These are phyloP conservation scores for Mollisia scopiformis DNA, from an alignment of 2,329 filamentous ascomycete genomes.

Conservation along the genomic window DNA sequence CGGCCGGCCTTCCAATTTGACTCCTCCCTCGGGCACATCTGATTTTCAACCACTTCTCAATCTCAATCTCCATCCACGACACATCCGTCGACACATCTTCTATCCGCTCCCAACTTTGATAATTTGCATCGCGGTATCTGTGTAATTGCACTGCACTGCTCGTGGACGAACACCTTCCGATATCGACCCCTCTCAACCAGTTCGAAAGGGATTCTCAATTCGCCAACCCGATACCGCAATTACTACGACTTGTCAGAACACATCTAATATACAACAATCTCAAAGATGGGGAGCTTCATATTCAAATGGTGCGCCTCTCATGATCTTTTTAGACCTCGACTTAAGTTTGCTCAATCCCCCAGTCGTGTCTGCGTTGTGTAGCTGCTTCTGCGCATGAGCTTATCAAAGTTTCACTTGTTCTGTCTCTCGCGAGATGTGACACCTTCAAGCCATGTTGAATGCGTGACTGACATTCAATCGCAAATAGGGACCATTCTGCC, in stretches of 20 bases:
- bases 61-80: neutral
- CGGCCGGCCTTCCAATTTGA: neutral
- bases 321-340: too few relatives aligned
- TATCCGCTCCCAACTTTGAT: neutral
- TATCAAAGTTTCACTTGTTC: neutral
- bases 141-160: conserved; percentile 1
- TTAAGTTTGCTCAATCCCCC: neutral
- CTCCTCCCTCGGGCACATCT: neutral
- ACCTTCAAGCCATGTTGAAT: neutral
- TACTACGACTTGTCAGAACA: neutral
- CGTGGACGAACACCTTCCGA: conserved; percentile 3
- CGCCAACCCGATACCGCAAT: neutral
- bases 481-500: conserved; percentile 75
- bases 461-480: conserved; percentile 17
- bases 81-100: neutral
- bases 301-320: conserved; percentile 38
- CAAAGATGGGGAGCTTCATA: conserved; percentile 40
- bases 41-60: neutral
- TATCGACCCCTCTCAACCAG: conserved; percentile 5
- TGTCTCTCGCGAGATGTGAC: neutral
- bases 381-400: neutral
- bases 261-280: neutral
- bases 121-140: neutral
- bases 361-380: neutral
- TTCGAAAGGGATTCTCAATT: conserved; percentile 3